A percentile compares a stretch with the other conserved stretches of the same genome.
Conservation (phyloP, 352 stramenopile species). For the Phytophthora boehmeriae region DNA sequence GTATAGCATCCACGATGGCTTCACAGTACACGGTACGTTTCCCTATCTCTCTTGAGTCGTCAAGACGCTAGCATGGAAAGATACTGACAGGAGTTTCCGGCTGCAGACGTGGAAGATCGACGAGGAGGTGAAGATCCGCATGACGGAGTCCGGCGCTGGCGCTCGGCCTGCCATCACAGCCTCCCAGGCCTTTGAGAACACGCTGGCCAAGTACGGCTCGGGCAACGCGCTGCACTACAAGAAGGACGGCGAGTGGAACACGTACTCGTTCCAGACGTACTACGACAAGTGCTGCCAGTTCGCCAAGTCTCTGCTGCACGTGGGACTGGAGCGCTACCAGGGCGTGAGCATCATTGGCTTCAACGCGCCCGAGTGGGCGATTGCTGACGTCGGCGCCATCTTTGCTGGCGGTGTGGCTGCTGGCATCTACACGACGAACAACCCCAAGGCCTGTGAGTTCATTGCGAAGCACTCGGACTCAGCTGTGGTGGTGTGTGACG, state of each 20-base stretch:
- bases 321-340: constrained; percentile 77
- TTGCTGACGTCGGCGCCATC: constrained; percentile 93
- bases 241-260: constrained; percentile 72
- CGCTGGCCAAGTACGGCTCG: constrained; percentile 53
- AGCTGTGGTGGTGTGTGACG: constrained; percentile 92
- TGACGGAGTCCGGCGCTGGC: constrained; percentile 56
- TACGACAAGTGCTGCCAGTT: constrained; percentile 80
- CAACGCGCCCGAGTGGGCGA: constrained; percentile 93
- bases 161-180: constrained; percentile 55
- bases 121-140: constrained; percentile 81
- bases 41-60: not conserved
- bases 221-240: constrained; percentile 73
- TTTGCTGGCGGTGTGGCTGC: constrained; percentile 91
- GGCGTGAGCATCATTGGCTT: constrained; percentile 91
- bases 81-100: not conserved
- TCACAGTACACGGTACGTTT: constrained; percentile 46
- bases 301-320: constrained; percentile 77
- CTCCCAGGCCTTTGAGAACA: constrained; percentile 65
- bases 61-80: too few species aligned
- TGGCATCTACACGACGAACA: constrained; percentile 98
- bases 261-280: constrained; percentile 76
- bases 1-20: constrained; percentile 26
- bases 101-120: constrained; percentile 84
- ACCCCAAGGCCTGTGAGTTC: constrained; percentile 90
- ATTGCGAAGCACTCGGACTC: constrained; percentile 94